These are phyloP conservation scores for Trametes maxima DNA, from an alignment of 768 basidiomycete genomes.

Conservation along the genomic window DNA sequence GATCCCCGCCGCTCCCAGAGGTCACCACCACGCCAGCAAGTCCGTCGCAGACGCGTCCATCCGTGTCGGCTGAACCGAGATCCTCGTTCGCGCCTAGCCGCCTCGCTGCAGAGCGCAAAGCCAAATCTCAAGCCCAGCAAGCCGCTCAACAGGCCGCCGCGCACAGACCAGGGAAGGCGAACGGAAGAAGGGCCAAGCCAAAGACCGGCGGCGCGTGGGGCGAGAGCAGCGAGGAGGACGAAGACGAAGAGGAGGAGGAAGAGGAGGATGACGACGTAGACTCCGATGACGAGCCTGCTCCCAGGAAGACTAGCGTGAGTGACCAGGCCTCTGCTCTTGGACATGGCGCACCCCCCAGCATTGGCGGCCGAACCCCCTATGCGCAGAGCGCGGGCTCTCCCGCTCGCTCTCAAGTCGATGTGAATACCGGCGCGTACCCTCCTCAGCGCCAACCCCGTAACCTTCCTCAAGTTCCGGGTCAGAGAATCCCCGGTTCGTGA, in stretches of 20 bases:
- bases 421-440: conserved; percentile 20
- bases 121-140: conserved; percentile 81
- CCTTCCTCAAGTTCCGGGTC: conserved; percentile 63
- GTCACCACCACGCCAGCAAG: conserved; percentile 29
- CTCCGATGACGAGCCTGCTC: conserved; percentile 53
- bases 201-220: conserved; percentile 49
- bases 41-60: conserved; percentile 29
- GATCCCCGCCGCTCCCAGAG: conserved; percentile 31
- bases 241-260: conserved; percentile 76
- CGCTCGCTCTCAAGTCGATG: conserved; percentile 23
- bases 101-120: conserved; percentile 82
- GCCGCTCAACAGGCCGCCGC: conserved; percentile 79
- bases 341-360: conserved; percentile 10
- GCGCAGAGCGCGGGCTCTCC: conserved; percentile 41
- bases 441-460: conserved; percentile 54
- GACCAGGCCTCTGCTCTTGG: conserved; percentile 15
- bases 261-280: conserved; percentile 68
- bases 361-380: conserved; percentile 31
- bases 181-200: conserved; percentile 46
- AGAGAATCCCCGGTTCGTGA: conserved; percentile 42
- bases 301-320: conserved; percentile 22
- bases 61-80: conserved; percentile 41
- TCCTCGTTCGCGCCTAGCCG: conserved; percentile 90
- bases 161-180: conserved; percentile 68
- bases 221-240: conserved; percentile 82